Base-by-base conservation (phyloP, 2,329 filamentous ascomycete genomes). In the Apiospora phragmitis region DNA sequence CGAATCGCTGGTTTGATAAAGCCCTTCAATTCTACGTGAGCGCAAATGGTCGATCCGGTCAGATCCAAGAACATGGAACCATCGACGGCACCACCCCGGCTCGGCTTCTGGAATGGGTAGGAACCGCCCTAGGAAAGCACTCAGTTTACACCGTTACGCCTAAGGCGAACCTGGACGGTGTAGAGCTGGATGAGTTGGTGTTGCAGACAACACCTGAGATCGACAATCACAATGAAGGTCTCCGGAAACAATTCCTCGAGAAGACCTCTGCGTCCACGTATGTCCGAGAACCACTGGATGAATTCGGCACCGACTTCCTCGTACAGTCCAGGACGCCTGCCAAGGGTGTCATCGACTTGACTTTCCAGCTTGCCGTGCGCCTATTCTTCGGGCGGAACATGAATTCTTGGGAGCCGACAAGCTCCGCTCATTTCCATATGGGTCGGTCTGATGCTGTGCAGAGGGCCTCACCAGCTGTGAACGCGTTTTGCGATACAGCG, bases 1-100 rank as follows among this genome's bases (percentile, higher is more conserved):
- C 45, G 8, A 73, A 73, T 29, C 72, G 72, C 2, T 73, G 72
- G 72, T 69, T 70, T 26, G 72, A 73, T 24, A 73, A 73, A 38
- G 42, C 47, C 6, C 21, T 71, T 18, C 71, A 73, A 49, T 70
- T 73, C 67, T 67, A 66, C 38, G 70, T 73, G 47, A 68, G 65
- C 24, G 68, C 68, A 21, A 73, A 73, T 38, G 71, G 71, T 16
- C 71, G 68, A 4, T 73, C 71, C 11, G 71, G 68, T 16, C 49
- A 51, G 26, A 68, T 73, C n/a, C 35, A 26, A 4, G 71, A 73
- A 65, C 71, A 73, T 38, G 66, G 62, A 26, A 70, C 67, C 18
- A 49, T 72, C 32, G 70, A 70, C 41, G 71, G 70, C 29, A 72
- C 70, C 38, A 71, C 70, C n/a, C 11, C 65, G 2, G 43, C 45